Evolutionary conservation across 2,329 filamentous ascomycete species (phyloP), one percentile per base, ranked within the genome.

Genomic region (Seiridium unicorne): DNA sequence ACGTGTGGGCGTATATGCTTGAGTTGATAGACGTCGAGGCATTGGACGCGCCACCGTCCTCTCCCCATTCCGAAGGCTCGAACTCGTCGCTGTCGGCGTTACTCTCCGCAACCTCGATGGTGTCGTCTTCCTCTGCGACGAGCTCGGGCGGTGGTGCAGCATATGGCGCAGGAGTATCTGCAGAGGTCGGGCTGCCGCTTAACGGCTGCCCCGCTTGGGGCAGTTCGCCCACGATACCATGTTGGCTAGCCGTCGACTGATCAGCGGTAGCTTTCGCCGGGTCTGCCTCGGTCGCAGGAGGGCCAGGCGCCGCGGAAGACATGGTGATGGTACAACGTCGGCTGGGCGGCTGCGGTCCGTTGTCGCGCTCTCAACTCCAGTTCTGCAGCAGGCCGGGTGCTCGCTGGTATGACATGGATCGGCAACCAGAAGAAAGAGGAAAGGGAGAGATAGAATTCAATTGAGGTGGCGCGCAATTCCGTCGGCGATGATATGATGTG

Each of bases 1-100:
- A 79, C 10, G 72, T 67, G 63, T 77, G 77, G 58, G 78, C 69
- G 61, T 72, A 74, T 35, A 78, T 67, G 58, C 71, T 76, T 3
- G 71, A 73, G 5, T 69, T 63, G 18, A 75, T 61, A 18, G 73
- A 75, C 1, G 68, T 69, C n/a, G 67, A 70, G 10, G 64, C 65
- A 26, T 44, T 57, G 18, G 54, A 57, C 3, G 48, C 61, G 47
- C 34, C 42, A 5, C 44, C 44, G 11, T 64, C 62, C 8, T 53
- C 49, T n/a, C 62, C 62, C 64, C 64, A 66, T 40, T 63, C 62
- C 44, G 61, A 55, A 31, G 61, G 59, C 31, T 56, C 63, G 57
- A 66, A 64, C 57, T 66, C 64, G 60, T 65, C 56, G 51, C 60
- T 62, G n/a, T 62, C 60, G 54, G 55, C 55, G 34, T 49, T 53